Base-by-base conservation (phyloP, 2,329 filamentous ascomycete species). In the Malbranchea zuffiana region DNA sequence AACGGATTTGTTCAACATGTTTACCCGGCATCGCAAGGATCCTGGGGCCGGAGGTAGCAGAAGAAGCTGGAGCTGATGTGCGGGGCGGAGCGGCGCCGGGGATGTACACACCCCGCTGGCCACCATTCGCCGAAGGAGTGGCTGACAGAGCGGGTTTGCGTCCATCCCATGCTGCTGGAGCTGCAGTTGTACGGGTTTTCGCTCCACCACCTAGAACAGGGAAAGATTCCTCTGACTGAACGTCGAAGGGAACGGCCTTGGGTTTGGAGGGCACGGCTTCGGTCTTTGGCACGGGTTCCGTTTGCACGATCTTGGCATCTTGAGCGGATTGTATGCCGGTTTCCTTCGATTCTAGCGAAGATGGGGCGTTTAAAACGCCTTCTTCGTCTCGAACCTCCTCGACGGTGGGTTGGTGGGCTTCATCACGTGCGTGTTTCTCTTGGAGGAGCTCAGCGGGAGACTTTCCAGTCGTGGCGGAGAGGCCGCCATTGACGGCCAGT, bases 191-290 rank as follows among this genome's bases (percentile, higher is more conserved):
- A 46, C 65, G 62, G 21, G 76, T 67, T 61, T 86, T 87, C 36
- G 76, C 67, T 5, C 62, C 73, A 44, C 74, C 71, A 37, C 87
- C 88, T 31, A 98, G 74, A 50, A 87, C 79, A n/a, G 90, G 90
- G 71, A 98, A 98, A 42, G 83, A 68, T 61, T 96, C 87, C 55
- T 92, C 82, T 12, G 84, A 93, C 53, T 83, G 74, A 13, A 84
- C 87, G 60, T 96, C 84, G 44, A 95, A 21, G 68, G 59, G 43
- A 55, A 59, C 42, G 54, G 54, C 6, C 53, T 43, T 20, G 55
- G 55, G 42, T 39, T 73, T 66, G 23, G 67, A 42, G 19, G 37
- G 43, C 3, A 51, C 32, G 6, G 15, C 5, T 18, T 26, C 5
- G 18, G 68, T 56, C 78, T 79, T 55, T 81, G 75, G 66, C 17